Percentiles rank a stretch among this genome's conserved stretches.
phyloP scores from a whole-genome alignment of 2,329 filamentous ascomycete genomes.

The Pseudogymnoascus sp. region DNA sequence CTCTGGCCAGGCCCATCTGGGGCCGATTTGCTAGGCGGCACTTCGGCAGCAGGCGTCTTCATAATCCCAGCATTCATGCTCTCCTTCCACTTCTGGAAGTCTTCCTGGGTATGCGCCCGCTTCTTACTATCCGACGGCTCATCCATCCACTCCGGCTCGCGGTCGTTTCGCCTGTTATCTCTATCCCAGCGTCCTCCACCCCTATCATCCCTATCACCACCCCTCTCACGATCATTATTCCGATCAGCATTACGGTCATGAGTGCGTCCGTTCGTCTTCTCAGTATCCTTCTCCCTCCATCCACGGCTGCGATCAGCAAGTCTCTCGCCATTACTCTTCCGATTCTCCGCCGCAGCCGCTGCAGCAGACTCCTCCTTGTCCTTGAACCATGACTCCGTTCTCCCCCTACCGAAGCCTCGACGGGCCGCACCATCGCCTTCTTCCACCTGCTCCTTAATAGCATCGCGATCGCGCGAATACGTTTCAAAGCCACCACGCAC shows the following conservation, averaged over 20 bases:
- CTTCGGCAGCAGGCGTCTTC: conserved; percentile 29
- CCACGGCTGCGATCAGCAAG: conserved; percentile 26
- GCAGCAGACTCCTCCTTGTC: conserved; percentile 35
- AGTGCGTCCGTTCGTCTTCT: conserved; percentile 21
- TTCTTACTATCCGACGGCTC: conserved; percentile 54
- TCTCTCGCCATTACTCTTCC: conserved; percentile 27
- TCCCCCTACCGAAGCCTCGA: conserved; percentile 56
- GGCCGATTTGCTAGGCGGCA: conserved; percentile 23
- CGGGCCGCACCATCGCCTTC: conserved; percentile 45
- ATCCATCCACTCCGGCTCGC: conserved; percentile 89
- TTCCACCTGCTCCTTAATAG: conserved; percentile 40
- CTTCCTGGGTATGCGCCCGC: conserved; percentile 72
- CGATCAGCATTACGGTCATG: conserved; percentile 5
- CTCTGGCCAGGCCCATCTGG: conserved; percentile 33
- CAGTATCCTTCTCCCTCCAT: conserved; percentile 35
- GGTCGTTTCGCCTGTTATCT: conserved; percentile 54
- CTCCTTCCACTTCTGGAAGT: conserved; percentile 93
- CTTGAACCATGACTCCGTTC: conserved; percentile 69
- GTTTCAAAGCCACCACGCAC: conserved; percentile 43
- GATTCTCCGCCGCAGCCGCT: conserved; percentile 22
- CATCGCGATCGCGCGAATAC: conserved; percentile 42
- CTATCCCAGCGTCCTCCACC: conserved; percentile 41
- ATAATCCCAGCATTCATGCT: conserved; percentile 46
- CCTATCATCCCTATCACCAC: conserved; percentile 14
- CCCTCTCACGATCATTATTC: conserved; percentile 16